These are phyloP conservation scores for Coelastrella sp. DNA, from an alignment of 139 green algal genomes.

Conservation along the genomic window DNA sequence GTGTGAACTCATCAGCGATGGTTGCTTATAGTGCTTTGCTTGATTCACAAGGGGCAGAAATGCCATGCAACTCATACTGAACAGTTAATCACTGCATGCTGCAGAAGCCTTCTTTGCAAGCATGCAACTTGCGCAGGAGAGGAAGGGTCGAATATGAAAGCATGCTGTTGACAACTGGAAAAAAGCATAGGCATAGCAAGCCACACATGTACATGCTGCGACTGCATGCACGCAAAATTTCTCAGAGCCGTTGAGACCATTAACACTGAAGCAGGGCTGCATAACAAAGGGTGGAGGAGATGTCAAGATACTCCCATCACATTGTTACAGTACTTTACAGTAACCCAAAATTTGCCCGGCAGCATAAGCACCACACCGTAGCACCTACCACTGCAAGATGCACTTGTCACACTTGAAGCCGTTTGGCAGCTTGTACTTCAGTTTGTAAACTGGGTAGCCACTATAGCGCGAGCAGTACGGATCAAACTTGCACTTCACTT, in stretches of 20 bases:
- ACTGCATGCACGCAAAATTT: too few relatives aligned
- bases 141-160: too few relatives aligned
- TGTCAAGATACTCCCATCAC: not conserved
- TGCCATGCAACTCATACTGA: not conserved
- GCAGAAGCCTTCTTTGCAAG: too few relatives aligned
- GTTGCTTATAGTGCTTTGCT: not conserved
- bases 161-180: too few relatives aligned
- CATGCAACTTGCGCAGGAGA: too few relatives aligned
- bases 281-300: too few relatives aligned
- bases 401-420: constrained; percentile 51
- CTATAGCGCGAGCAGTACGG: constrained; percentile 2
- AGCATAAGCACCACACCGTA: not conserved
- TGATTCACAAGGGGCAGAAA: not conserved
- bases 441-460: constrained; percentile 46
- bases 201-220: too few relatives aligned
- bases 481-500: not conserved
- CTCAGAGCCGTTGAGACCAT: too few relatives aligned
- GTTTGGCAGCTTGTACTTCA: constrained; percentile 54
- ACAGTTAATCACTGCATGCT: too few relatives aligned
- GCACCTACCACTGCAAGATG: constrained; percentile 58
- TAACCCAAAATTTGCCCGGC: not conserved
- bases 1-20: not conserved
- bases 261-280: too few relatives aligned
- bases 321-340: not conserved
- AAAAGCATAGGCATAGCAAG: too few relatives aligned